phyloP scores from a whole-genome alignment of 1,139 yeast species.

The Magnusiomyces suaveolens region DNA sequence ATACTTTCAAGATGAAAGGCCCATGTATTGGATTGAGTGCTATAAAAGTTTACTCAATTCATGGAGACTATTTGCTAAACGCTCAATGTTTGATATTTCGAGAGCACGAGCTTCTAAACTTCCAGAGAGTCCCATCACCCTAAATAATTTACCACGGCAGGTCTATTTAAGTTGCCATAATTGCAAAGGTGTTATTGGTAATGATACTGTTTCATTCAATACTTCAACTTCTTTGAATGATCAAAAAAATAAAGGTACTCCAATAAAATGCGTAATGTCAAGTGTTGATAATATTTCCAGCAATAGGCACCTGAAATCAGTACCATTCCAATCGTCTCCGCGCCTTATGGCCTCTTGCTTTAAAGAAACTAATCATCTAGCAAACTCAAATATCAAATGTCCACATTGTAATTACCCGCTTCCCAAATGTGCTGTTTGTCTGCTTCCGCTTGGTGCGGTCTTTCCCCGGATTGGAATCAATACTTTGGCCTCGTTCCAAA shows the following conservation, averaged over 20 bases:
- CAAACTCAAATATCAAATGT: conserved; percentile 35
- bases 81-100: conserved; percentile 81
- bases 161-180: conserved; percentile 69
- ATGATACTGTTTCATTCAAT: conserved; percentile 13
- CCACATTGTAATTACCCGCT: conserved; percentile 84
- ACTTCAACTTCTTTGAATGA: conserved; percentile 3
- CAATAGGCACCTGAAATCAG: not conserved
- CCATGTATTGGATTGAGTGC: conserved; percentile 61
- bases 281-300: not conserved
- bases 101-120: conserved; percentile 57
- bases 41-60: conserved; percentile 70
- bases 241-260: not conserved
- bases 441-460: conserved; percentile 71
- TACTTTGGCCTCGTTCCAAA: not conserved
- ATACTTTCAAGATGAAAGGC: conserved; percentile 60
- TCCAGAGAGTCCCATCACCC: conserved; percentile 40
- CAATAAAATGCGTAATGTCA: not conserved
- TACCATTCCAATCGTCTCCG: not conserved
- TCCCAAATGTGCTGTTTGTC: conserved; percentile 85
- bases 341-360: conserved; percentile 5
- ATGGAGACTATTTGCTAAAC: conserved; percentile 66
- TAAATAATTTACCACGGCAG: conserved; percentile 57
- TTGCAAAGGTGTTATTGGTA: conserved; percentile 48
- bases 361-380: not conserved
- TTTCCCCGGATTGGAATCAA: conserved; percentile 34